Percentiles rank a stretch among this genome's conserved stretches.
These are phyloP conservation scores for Ascoidea asiatica DNA, from an alignment of 805 yeast species.

Conservation along the genomic window DNA sequence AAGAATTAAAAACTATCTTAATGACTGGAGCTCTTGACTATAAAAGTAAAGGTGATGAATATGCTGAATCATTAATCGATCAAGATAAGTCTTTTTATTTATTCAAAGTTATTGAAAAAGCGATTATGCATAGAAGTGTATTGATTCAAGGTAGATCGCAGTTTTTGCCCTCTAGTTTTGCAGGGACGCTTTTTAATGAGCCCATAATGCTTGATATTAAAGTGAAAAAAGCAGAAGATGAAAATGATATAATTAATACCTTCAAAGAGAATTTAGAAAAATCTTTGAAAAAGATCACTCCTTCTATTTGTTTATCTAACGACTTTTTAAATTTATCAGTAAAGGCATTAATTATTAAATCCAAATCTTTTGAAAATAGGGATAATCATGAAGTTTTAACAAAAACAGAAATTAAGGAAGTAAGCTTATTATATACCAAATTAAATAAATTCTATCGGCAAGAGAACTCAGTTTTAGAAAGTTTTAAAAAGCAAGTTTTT, in stretches of 20 bases:
- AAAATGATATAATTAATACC: constrained; percentile 14
- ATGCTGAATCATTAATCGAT: constrained; percentile 54
- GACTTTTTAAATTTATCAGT: constrained; percentile 2
- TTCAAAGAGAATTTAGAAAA: constrained; percentile 3
- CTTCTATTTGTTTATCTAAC: constrained; percentile 4
- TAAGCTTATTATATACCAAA: constrained; percentile 5
- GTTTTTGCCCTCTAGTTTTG: neutral
- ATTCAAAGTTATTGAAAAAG: constrained; percentile 37
- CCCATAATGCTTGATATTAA: neutral
- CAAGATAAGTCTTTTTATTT: constrained; percentile 60
- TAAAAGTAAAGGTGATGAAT: constrained; percentile 61
- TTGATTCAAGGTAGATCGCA: constrained; percentile 18
- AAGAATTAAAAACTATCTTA: constrained; percentile 27
- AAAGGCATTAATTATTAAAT: neutral
- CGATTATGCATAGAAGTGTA: constrained; percentile 29
- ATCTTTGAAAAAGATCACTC: constrained; percentile 1
- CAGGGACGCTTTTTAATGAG: neutral
- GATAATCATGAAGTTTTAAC: neutral
- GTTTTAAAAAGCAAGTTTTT: constrained; percentile 33
- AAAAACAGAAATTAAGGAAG: constrained; percentile 1
- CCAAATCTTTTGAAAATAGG: neutral
- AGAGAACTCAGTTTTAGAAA: constrained; percentile 27
- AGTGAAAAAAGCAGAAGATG: constrained; percentile 4
- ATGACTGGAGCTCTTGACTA: constrained; percentile 13
- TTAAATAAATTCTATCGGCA: constrained; percentile 23